A percentile compares a stretch with the other conserved stretches of the same genome.
These are phyloP conservation scores for Marchantia polymorpha DNA, from an alignment of 225 moss, liverwort and hornwort genomes.

Conservation along the genomic window DNA sequence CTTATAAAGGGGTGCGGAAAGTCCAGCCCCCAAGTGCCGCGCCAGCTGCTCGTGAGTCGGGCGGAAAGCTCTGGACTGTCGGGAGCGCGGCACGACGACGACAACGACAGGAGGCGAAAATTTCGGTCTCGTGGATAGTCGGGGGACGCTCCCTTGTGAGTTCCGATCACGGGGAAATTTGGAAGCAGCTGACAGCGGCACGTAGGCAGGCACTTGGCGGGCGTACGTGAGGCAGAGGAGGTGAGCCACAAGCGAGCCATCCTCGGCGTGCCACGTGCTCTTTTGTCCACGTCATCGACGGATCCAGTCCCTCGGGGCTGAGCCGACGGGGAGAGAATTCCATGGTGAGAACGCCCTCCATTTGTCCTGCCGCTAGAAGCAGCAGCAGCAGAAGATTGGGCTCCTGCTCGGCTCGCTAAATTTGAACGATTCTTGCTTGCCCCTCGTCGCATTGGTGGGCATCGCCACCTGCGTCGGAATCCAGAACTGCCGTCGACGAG, in stretches of 20 bases:
- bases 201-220: conserved; percentile 3
- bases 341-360: too few species aligned
- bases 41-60: neutral
- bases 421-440: too few species aligned
- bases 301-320: too few species aligned
- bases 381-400: too few species aligned
- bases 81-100: neutral
- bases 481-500: too few species aligned
- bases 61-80: neutral
- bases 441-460: too few species aligned
- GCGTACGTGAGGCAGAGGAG: too few species aligned
- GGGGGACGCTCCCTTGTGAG: neutral
- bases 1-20: neutral
- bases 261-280: neutral
- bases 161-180: neutral
- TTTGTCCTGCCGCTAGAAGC: too few species aligned
- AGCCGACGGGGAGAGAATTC: too few species aligned
- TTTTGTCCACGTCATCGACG: too few species aligned
- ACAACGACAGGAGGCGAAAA: neutral
- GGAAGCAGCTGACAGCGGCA: neutral
- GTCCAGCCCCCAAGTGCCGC: neutral
- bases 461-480: too few species aligned
- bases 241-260: neutral
- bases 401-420: too few species aligned
- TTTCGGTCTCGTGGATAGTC: conserved; percentile 1